Evolutionary conservation across 805 yeast genomes (phyloP).

Genomic region (Candida khao-thaluensis): DNA sequence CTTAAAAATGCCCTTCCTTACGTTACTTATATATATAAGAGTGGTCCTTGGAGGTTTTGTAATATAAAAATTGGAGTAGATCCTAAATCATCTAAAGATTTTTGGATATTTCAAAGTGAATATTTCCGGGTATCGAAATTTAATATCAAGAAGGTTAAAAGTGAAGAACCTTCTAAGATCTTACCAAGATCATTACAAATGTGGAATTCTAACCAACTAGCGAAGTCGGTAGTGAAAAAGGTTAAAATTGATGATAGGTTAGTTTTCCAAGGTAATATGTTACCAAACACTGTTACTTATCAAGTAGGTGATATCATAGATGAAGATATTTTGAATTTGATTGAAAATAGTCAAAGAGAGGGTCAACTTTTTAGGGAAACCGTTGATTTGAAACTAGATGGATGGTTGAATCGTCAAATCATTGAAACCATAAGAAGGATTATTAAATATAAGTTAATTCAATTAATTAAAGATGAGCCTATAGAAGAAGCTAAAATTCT

Average conservation of each 20-base stretch:
- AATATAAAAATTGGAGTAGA: constrained; percentile 77
- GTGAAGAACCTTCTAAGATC: constrained; percentile 16
- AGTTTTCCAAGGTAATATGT: constrained; percentile 66
- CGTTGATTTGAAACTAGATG: constrained; percentile 55
- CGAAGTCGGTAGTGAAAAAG: constrained; percentile 10
- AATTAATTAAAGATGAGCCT: constrained; percentile 52
- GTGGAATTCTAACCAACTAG: constrained; percentile 1
- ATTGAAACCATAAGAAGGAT: constrained; percentile 66
- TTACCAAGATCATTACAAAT: constrained; percentile 26
- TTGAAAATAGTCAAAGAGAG: constrained; percentile 35
- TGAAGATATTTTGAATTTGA: constrained; percentile 50
- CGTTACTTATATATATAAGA: constrained; percentile 74
- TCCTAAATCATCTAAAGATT: constrained; percentile 57
- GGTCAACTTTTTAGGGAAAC: constrained; percentile 31
- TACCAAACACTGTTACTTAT: constrained; percentile 69
- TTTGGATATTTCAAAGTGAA: constrained; percentile 77
- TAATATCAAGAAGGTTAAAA: constrained; percentile 4
- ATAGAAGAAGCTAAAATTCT: constrained; percentile 42
- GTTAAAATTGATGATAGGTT: constrained; percentile 36
- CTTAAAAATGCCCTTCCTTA: constrained; percentile 80
- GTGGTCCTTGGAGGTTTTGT: constrained; percentile 95
- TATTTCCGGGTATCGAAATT: constrained; percentile 59
- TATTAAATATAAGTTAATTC: constrained; percentile 67
- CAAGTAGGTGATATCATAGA: constrained; percentile 80
- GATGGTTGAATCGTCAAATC: constrained; percentile 73